These are phyloP conservation scores for Colletotrichum ledebouriae DNA, from an alignment of 2,329 filamentous ascomycete genomes.

Conservation along the genomic window DNA sequence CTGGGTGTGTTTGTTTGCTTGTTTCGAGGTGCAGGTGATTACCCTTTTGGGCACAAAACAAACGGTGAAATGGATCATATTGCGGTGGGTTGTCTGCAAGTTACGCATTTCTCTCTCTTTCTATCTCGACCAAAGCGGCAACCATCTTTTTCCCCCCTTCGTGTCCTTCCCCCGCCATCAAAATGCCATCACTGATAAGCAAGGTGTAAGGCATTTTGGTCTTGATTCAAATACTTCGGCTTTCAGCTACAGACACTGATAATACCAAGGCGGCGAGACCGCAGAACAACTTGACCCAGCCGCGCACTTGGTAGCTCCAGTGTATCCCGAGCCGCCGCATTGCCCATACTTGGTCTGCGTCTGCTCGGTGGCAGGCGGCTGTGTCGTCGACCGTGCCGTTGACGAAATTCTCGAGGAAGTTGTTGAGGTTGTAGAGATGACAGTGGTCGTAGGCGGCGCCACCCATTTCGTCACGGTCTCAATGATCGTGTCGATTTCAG, in stretches of 20 bases:
- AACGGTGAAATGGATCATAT: too few species aligned
- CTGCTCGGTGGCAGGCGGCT: slow-evolving; percentile 22
- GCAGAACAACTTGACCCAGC: slow-evolving; percentile 33
- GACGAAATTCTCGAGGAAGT: slow-evolving; percentile 7
- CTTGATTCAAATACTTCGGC: too few species aligned
- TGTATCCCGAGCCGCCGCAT: slow-evolving; percentile 34
- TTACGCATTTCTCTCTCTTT: too few species aligned
- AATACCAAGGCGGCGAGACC: slow-evolving; percentile 32
- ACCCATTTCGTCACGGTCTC: slow-evolving; percentile 39
- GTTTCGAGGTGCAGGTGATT: too few species aligned
- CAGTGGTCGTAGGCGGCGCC: background rate
- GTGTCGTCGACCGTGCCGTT: slow-evolving; percentile 19
- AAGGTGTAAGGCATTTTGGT: too few species aligned
- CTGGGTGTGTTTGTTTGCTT: too few species aligned
- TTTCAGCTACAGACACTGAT: slow-evolving; percentile 32
- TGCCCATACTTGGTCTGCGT: slow-evolving; percentile 41
- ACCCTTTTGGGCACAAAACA: too few species aligned
- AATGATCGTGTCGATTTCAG: slow-evolving; percentile 28
- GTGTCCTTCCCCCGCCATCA: too few species aligned
- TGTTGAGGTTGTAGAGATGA: background rate
- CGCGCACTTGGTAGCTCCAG: slow-evolving; percentile 36
- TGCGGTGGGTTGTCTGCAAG: too few species aligned
- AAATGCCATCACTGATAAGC: too few species aligned
- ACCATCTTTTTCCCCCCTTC: too few species aligned
- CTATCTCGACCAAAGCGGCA: too few species aligned